Conservation (phyloP, 495 filamentous ascomycete species). For the Parmelia sp. region DNA sequence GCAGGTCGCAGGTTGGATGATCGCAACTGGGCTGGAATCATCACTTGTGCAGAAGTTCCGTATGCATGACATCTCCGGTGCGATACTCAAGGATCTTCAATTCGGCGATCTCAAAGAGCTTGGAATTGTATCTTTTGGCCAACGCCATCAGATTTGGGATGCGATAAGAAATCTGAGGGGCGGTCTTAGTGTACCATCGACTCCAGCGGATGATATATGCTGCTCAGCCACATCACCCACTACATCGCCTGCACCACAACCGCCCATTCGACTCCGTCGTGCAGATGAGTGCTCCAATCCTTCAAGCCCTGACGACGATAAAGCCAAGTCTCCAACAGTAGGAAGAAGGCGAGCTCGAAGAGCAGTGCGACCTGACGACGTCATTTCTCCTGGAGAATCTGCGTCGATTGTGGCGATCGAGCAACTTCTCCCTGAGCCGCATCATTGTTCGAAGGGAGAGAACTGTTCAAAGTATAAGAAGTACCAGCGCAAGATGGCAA, state of each 20-base stretch:
- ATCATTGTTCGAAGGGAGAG: conserved; percentile 86
- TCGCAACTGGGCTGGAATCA: conserved; percentile 61
- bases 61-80: conserved; percentile 82
- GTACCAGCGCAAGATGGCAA: conserved; percentile 61
- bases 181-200: conserved; percentile 49
- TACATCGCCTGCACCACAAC: background rate
- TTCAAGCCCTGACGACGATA: conserved; percentile 24
- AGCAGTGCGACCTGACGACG: conserved; percentile 48
- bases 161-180: conserved; percentile 68
- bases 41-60: conserved; percentile 74
- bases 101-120: conserved; percentile 92
- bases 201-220: conserved; percentile 33
- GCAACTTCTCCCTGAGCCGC: conserved; percentile 74
- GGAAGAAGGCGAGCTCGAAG: conserved; percentile 34
- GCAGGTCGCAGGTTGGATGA: conserved; percentile 79
- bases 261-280: conserved; percentile 13
- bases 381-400: conserved; percentile 68
- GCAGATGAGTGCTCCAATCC: conserved; percentile 25
- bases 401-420: conserved; percentile 91
- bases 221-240: conserved; percentile 20
- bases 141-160: conserved; percentile 77
- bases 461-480: conserved; percentile 74
- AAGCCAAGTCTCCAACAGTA: conserved; percentile 37
- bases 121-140: conserved; percentile 86
- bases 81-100: conserved; percentile 77